Base-by-base conservation (phyloP, 176 grass and related monocot genomes). In the Phoenix roebelenii region DNA sequence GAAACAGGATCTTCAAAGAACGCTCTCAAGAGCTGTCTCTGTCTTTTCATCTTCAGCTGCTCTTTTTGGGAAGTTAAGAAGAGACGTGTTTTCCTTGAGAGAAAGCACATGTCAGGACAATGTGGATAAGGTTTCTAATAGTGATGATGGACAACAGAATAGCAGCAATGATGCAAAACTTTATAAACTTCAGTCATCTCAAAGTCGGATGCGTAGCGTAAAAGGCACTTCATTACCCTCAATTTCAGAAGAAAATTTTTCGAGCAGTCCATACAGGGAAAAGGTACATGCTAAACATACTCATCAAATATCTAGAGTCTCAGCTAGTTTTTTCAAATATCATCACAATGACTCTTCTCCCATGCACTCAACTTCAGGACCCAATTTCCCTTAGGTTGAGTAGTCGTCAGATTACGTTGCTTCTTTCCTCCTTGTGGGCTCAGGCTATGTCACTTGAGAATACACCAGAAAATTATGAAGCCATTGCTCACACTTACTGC, bases 1-100 rank as follows among this genome's bases (percentile, higher is more conserved):
- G 60, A 68, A 69, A 54, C 50, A 55, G 75, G 76, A 85, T 76
- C 62, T 97, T 60, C 72, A 68, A 25, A 76, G 87, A 62, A 90
- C 92, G 16, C 80, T 97, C 56, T 88, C 86, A 22, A 79, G 87
- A 59, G 82, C 81, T 58, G 80, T 85, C 18, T 97, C 92, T 22
- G 92, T 97, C 18, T 97, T 97, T 77, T 91, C 92, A 61, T 97
- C 92, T 69, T 97, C 92, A 15, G 84, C 92, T 77, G 87, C 92
- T 80, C 57, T 97, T 61, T 97, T 97, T 76, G 83, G 87, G 61
- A 97, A 97, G 69, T 61, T 97, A 65, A 83, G 82, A 79, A 88
- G 81, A 82, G 84, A 88, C 0, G 57, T 85, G 75, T 63, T 82
- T 62, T 88, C 87, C 52, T 84, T 87, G 63, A 72, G 50, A 24